Evolutionary conservation across 2,329 filamentous ascomycete species (phyloP), one percentile per base, ranked within the genome.

Genomic region (Elsinoe arachidis): DNA sequence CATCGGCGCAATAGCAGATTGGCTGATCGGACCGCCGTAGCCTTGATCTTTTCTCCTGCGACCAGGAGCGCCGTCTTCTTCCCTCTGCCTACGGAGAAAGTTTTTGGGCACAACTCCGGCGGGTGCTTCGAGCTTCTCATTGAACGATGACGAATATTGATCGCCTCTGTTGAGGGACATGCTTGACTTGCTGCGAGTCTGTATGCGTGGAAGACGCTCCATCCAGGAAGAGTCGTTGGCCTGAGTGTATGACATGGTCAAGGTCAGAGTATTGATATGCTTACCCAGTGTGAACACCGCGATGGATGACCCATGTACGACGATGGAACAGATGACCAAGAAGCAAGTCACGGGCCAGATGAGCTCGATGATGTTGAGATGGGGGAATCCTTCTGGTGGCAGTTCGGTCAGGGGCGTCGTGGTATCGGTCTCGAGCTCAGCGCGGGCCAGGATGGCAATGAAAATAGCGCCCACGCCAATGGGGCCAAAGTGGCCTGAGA

Each of bases 381-480:
- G 79, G 58, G 86, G 73, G 0, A 80, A 78, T 1, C 78, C 72
- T 6, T 74, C 74, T 19, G 81, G 72, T 0, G 88, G 84, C 14
- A 87, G 68, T 39, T 78, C 73, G 3, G 83, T 75, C 1, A 90
- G 73, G 0, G 93, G 93, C 5, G 93, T 88, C 0, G 90, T 87
- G 7, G 79, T 76, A 15, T 84, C 82, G 2, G 81, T 84, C 69
- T 96, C 90, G 15, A 99, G 73, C 70, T 99, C 93, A n/a, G 90
- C 91, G 67, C 92, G 81, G 15, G 93, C 90, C 49, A 99, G 78
- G 59, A 99, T 95, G 17, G 90, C 90, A 49, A 96, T 86, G 63
- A 99, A 99, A 59, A 99, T 91, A 61, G 92, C 93, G 60, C 93
- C 93, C 55, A 99, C 93, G 55, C 93, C 93, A 64, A 99, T 97